A percentile compares a stretch with the other conserved stretches of the same genome.
phyloP scores from a whole-genome alignment of 257 asterid species.

The Anisodus tanguticus region DNA sequence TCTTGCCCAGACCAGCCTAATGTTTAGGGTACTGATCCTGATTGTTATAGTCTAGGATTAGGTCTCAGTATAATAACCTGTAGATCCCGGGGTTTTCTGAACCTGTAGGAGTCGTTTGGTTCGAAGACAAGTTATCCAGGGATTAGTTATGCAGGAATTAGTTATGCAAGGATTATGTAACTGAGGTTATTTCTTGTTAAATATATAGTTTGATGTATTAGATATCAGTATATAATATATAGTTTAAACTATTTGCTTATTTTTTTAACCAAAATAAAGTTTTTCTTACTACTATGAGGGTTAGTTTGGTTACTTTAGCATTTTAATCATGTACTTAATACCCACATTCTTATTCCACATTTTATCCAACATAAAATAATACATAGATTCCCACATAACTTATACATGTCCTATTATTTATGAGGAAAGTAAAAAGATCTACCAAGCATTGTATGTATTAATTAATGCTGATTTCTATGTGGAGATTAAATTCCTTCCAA shows the following conservation, averaged over 20 bases:
- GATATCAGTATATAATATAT: no score
- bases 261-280: no score
- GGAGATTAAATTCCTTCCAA: neutral
- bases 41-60: neutral
- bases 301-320: neutral
- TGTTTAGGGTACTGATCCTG: neutral
- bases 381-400: neutral
- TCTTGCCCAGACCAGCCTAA: neutral
- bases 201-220: no score
- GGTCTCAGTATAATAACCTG: conserved; percentile 1
- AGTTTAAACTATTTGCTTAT: no score
- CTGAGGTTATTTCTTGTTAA: neutral
- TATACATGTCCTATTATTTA: neutral
- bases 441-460: neutral
- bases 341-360: neutral
- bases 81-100: neutral
- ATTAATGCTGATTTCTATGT: neutral
- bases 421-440: neutral
- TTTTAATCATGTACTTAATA: neutral
- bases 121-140: neutral
- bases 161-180: neutral
- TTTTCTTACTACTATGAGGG: no score
- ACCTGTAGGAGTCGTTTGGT: neutral
- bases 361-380: no score
- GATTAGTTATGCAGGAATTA: no score